Conservation (phyloP, 164 flowering plant species). For the Warburgia ugandensis region DNA sequence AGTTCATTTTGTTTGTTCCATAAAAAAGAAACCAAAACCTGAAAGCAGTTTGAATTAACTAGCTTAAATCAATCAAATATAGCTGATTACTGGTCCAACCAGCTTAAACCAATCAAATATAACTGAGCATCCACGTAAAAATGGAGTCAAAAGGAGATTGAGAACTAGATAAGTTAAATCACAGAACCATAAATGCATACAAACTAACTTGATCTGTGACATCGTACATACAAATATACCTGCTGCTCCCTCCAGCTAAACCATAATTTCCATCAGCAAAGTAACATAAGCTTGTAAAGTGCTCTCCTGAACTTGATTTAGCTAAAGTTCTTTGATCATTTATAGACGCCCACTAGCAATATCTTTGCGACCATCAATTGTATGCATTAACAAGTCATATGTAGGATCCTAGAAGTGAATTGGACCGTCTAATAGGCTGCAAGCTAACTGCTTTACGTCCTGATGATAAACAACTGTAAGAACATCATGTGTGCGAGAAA, state of each 20-base stretch:
- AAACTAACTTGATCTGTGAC: conserved; percentile 84
- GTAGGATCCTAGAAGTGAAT: conserved; percentile 96
- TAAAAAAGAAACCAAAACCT: too few relatives aligned
- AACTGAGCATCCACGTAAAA: not conserved
- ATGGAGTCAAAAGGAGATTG: not conserved
- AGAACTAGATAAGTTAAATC: not conserved
- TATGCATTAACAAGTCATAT: conserved; percentile 74
- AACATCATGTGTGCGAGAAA: conserved; percentile 88
- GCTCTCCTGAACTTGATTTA: conserved; percentile 84
- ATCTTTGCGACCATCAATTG: conserved; percentile 97
- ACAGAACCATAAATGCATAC: conserved; percentile 1
- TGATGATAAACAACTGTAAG: conserved; percentile 91
- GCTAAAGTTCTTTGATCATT: conserved; percentile 94
- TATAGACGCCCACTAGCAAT: conserved; percentile 97
- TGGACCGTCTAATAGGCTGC: conserved; percentile 87
- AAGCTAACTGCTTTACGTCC: conserved; percentile 93
- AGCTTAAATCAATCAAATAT: too few relatives aligned
- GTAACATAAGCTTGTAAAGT: conserved; percentile 83
- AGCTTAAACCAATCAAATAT: too few relatives aligned
- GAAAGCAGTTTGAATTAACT: too few relatives aligned
- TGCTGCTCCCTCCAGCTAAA: conserved; percentile 94
- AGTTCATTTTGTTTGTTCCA: too few relatives aligned
- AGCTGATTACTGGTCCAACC: too few relatives aligned
- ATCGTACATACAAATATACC: conserved; percentile 94
- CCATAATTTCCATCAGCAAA: conserved; percentile 97